phyloP scores from a whole-genome alignment of 129 eudicot genomes.

The Calendula officinalis region DNA sequence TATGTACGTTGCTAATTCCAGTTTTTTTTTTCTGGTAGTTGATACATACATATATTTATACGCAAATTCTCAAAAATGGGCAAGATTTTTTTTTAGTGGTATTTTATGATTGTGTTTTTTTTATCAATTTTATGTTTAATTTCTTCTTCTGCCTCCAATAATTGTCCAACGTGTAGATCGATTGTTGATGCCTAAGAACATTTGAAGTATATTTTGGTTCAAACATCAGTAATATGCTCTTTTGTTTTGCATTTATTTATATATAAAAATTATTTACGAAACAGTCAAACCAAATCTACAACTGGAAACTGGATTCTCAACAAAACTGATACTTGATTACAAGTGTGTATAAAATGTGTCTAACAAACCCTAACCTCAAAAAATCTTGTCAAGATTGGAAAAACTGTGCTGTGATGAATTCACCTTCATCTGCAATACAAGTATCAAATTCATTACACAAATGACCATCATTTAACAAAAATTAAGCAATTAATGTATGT shows the following conservation, averaged over 20 bases:
- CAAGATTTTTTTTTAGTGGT: too few species aligned
- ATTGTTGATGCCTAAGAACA: too few species aligned
- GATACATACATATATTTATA: too few species aligned
- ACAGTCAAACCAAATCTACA: conserved; percentile 11
- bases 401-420: conserved; percentile 8
- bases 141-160: too few species aligned
- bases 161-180: too few species aligned
- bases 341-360: conserved; percentile 14
- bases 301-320: conserved; percentile 14
- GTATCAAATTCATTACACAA: conserved; percentile 9
- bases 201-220: too few species aligned
- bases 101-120: too few species aligned
- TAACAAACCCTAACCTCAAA: conserved; percentile 32
- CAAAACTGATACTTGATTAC: conserved; percentile 20
- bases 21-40: too few species aligned
- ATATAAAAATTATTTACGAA: not conserved
- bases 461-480: not conserved
- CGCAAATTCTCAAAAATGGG: too few species aligned
- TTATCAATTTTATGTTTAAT: too few species aligned
- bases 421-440: conserved; percentile 21
- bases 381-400: conserved; percentile 12
- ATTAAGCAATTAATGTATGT: too few species aligned
- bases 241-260: not conserved
- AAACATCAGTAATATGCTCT: not conserved
- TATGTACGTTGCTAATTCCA: too few species aligned